A percentile compares a stretch with the other conserved stretches of the same genome.
Evolutionary conservation across 441 rosid species (phyloP).

Genomic region (Syzygium malaccense): DNA sequence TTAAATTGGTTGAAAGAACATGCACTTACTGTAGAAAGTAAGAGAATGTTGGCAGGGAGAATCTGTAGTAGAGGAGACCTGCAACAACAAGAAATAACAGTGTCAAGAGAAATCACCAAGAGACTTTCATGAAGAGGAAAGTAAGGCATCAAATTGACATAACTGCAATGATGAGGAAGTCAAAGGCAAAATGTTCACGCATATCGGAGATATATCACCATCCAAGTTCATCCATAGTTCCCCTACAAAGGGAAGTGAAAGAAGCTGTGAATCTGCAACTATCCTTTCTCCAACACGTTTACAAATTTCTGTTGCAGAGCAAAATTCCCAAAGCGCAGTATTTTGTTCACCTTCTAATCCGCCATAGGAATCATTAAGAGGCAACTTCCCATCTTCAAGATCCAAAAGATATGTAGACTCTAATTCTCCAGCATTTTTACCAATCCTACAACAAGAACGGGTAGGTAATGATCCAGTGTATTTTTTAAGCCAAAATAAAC

Average conservation of each 20-base stretch:
- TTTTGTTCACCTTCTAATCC: slow-evolving; percentile 62
- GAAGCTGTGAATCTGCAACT: slow-evolving; percentile 7
- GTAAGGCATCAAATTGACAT: slow-evolving; percentile 12
- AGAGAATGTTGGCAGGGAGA: slow-evolving; percentile 70
- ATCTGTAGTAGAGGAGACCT: slow-evolving; percentile 57
- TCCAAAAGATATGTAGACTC: slow-evolving; percentile 70
- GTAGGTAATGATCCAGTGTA: slow-evolving; percentile 9
- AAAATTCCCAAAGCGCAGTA: background rate
- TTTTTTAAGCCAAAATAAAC: slow-evolving; percentile 12
- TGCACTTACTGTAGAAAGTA: slow-evolving; percentile 67
- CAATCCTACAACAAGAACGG: slow-evolving; percentile 42
- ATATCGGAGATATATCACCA: slow-evolving; percentile 81
- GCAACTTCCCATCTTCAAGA: slow-evolving; percentile 54
- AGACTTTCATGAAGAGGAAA: slow-evolving; percentile 1
- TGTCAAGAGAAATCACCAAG: slow-evolving; percentile 1
- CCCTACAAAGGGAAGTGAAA: slow-evolving; percentile 34
- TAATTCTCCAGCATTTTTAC: slow-evolving; percentile 73
- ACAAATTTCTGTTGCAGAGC: background rate
- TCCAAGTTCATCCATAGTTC: slow-evolving; percentile 95
- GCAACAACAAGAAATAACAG: slow-evolving; percentile 20
- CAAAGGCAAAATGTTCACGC: slow-evolving; percentile 68
- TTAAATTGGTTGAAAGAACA: background rate
- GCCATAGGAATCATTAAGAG: slow-evolving; percentile 24
- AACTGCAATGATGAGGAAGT: slow-evolving; percentile 61
- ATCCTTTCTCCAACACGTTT: background rate